Base-by-base conservation (phyloP, 768 basidiomycete species). In the Phylloporus scabripes region DNA sequence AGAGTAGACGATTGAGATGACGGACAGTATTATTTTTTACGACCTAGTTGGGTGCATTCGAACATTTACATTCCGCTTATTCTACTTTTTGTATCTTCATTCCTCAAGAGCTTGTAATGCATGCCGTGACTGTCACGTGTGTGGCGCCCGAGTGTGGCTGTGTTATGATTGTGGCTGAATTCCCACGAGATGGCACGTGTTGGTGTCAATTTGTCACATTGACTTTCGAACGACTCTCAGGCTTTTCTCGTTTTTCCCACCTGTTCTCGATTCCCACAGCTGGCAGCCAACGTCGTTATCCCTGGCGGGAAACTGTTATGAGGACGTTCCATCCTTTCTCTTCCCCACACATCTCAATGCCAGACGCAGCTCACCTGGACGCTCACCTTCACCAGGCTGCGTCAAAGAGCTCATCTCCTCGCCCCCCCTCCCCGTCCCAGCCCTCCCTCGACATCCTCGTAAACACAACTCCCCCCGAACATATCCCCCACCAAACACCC, bases 361-460 rank as follows among this genome's bases (percentile, higher is more conserved):
- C 70, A 57, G 64, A 74, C 55, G 63, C 67, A 26, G 59, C 64
- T 28, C 70, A 50, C 42, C 65, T 61, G 56, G 61, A 55, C 66
- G 63, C 58, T 34, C 65, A 68, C 47, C 63, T 69, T 38, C 60
- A 59, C 43, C 55, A 55, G 38, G 48, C 58, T 33, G 60, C 55
- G 53, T 69, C 66, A 58, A 66, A 62, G 55, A 67, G 63, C 48
- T 65, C 81, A 57, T 74, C 77, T 14, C 76, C 81, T 53, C 79
- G 62, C 66, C 74, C 69, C 63, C 74, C 64, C 60, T 76, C 61
- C 41, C 67, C 58, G 31, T 64, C 53, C 53, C 78, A 66, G 50
- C 70, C 61, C 60, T 72, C 60, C 59, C 71, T 65, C 68, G 74
- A 62, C 57, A 51, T 70, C 11, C 65, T 71, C 46, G 68, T 73